phyloP scores from a whole-genome alignment of 352 stramenopile species.

The Achlya hypogyna region DNA sequence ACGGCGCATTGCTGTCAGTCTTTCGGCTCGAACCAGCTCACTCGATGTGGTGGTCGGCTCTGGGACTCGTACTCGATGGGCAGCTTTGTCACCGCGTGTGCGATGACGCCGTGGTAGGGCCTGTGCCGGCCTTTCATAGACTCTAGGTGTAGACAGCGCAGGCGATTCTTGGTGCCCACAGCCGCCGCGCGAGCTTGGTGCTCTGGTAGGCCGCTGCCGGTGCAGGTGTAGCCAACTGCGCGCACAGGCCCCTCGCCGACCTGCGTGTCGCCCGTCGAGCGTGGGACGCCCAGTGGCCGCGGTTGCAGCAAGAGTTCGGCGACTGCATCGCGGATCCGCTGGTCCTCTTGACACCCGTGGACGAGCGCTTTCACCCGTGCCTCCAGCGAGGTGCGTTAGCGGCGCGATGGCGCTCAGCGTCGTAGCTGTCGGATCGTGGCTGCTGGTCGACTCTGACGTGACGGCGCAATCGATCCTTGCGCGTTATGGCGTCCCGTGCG shows the following conservation, averaged over 20 bases:
- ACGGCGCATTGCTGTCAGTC: not conserved
- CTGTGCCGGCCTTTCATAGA: not conserved
- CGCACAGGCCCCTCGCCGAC: not conserved
- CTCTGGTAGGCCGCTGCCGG: too few species aligned
- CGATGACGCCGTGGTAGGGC: not conserved
- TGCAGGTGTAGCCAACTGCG: too few species aligned
- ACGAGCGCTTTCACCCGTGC: too few species aligned
- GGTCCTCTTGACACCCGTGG: not conserved
- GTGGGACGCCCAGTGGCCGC: not conserved
- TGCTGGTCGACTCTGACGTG: conserved; percentile 18
- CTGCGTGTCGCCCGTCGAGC: not conserved
- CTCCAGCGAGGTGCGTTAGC: too few species aligned
- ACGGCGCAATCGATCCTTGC: conserved; percentile 20
- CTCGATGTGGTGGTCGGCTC: conserved; percentile 1
- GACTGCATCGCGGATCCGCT: not conserved
- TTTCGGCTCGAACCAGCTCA: not conserved
- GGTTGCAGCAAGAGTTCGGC: not conserved
- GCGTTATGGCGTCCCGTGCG: conserved; percentile 19
- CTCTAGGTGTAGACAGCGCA: not conserved
- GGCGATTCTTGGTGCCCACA: not conserved
- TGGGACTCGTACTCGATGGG: conserved; percentile 20
- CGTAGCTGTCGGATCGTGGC: conserved; percentile 18
- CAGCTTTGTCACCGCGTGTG: conserved; percentile 20
- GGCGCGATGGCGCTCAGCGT: too few species aligned
- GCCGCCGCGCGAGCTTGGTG: not conserved